Evolutionary conservation across 768 basidiomycete genomes (phyloP).

Genomic region (Suillus bovinus): DNA sequence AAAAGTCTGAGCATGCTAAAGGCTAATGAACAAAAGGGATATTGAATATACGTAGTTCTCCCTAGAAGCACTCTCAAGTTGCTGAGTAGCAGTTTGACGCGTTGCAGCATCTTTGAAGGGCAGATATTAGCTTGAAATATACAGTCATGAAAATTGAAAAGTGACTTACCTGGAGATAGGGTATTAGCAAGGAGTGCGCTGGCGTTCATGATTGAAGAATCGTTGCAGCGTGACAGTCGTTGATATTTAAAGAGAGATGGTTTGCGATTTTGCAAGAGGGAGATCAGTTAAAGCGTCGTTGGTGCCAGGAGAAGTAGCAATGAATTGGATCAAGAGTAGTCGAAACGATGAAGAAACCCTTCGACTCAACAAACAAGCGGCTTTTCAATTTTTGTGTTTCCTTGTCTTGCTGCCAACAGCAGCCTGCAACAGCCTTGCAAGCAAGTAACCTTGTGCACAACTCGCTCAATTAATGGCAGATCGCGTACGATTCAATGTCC

Average conservation of each 20-base stretch:
- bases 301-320: neutral
- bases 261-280: conserved; percentile 11
- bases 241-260: conserved; percentile 20
- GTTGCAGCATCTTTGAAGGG: conserved; percentile 69
- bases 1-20: neutral
- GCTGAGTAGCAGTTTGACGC: conserved; percentile 89
- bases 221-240: conserved; percentile 24
- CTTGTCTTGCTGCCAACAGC: conserved; percentile 2
- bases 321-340: neutral
- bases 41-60: conserved; percentile 83
- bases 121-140: conserved; percentile 21
- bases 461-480: conserved; percentile 26
- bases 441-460: neutral
- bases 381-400: conserved; percentile 28
- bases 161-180: conserved; percentile 78
- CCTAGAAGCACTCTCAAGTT: conserved; percentile 82
- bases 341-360: conserved; percentile 8
- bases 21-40: conserved; percentile 8
- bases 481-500: conserved; percentile 19
- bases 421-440: conserved; percentile 5
- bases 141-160: conserved; percentile 32
- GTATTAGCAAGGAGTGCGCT: conserved; percentile 90
- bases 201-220: conserved; percentile 74
- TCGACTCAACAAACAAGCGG: conserved; percentile 26
- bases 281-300: conserved; percentile 1